phyloP scores from a whole-genome alignment of 306 rosid species.

The Gastrolobium villosum region DNA sequence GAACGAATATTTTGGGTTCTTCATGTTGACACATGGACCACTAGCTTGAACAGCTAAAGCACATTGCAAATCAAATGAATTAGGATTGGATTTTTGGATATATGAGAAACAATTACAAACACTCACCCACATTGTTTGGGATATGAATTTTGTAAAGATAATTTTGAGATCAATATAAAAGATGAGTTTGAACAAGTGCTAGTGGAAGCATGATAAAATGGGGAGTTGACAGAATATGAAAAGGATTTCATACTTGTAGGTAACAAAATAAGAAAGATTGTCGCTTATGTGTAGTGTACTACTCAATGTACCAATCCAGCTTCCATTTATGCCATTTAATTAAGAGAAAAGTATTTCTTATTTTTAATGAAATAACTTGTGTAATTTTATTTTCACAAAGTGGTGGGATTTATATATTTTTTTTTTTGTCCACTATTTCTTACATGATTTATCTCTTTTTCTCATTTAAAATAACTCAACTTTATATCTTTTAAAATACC shows the following conservation, averaged over 20 bases:
- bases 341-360: no score
- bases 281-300: background rate
- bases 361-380: no score
- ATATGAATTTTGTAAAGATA: constrained; percentile 35
- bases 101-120: constrained; percentile 30
- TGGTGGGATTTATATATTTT: no score
- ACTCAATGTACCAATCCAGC: background rate
- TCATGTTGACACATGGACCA: constrained; percentile 40
- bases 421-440: no score
- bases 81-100: constrained; percentile 5
- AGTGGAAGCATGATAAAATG: constrained; percentile 49
- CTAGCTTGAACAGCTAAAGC: constrained; percentile 9
- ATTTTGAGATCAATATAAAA: constrained; percentile 18
- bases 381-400: no score
- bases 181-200: constrained; percentile 33
- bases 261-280: constrained; percentile 21
- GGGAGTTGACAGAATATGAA: constrained; percentile 29
- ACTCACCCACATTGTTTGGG: constrained; percentile 34
- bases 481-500: no score
- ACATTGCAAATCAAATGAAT: constrained; percentile 28
- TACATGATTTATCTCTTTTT: no score
- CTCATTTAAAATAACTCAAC: no score
- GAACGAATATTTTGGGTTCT: background rate
- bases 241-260: constrained; percentile 30
- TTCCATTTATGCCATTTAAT: background rate